phyloP scores from a whole-genome alignment of 768 basidiomycete species.

The Boletus reticuloceps region DNA sequence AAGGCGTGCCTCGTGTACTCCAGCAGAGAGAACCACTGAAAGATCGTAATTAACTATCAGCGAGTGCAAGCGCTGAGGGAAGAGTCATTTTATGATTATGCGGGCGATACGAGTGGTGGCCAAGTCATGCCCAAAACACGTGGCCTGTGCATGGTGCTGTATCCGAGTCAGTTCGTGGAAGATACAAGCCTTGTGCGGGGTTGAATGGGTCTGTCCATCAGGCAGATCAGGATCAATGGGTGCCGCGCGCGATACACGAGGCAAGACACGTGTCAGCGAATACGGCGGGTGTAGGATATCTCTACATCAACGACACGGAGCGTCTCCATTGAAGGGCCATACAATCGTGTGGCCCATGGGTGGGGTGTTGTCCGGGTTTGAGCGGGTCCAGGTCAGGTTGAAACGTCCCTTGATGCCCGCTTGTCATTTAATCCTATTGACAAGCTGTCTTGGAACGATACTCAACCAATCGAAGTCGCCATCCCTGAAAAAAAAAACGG shows the following conservation, averaged over 20 bases:
- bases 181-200: constrained; percentile 6
- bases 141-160: constrained; percentile 21
- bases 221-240: constrained; percentile 17
- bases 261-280: constrained; percentile 9
- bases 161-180: constrained; percentile 17
- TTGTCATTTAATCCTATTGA: no score
- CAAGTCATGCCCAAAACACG: constrained; percentile 24
- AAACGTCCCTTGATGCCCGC: no score
- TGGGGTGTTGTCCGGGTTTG: no score
- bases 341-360: no score
- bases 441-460: not conserved
- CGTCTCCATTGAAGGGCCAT: not conserved
- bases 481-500: no score
- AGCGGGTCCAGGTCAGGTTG: no score
- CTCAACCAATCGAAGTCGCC: no score
- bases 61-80: constrained; percentile 6
- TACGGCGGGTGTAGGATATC: not conserved
- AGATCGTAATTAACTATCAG: constrained; percentile 17
- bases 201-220: constrained; percentile 5
- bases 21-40: constrained; percentile 20
- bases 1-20: constrained; percentile 25
- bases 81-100: constrained; percentile 10
- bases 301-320: not conserved
- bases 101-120: constrained; percentile 7
- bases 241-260: constrained; percentile 20